These are phyloP conservation scores for Suhomyces maxii DNA, from an alignment of 1,139 yeast species.

Conservation along the genomic window DNA sequence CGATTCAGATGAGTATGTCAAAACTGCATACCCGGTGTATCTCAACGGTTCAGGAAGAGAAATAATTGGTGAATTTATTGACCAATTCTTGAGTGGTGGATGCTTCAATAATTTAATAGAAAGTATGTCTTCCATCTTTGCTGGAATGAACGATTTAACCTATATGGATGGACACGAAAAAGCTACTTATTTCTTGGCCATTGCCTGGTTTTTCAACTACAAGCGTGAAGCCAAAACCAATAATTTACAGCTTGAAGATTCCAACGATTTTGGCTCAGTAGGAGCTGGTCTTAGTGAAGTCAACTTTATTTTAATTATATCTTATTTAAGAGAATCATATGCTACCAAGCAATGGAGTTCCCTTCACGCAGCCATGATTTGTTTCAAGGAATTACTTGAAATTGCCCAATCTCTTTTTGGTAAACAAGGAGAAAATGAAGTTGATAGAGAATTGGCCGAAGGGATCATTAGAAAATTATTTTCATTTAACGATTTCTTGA, in stretches of 20 bases:
- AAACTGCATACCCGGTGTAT: slow-evolving; percentile 15
- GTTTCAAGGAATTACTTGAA: slow-evolving; percentile 64
- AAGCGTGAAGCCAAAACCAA: slow-evolving; percentile 25
- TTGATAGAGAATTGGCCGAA: slow-evolving; percentile 49
- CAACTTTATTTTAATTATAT: slow-evolving; percentile 59
- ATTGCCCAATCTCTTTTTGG: slow-evolving; percentile 53
- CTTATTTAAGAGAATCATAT: slow-evolving; percentile 54
- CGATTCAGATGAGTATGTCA: slow-evolving; percentile 44
- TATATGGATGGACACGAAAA: slow-evolving; percentile 37
- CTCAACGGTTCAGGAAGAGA: slow-evolving; percentile 15
- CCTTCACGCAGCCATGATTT: slow-evolving; percentile 69
- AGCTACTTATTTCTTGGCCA: slow-evolving; percentile 56
- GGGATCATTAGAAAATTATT: slow-evolving; percentile 54
- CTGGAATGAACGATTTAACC: slow-evolving; percentile 41
- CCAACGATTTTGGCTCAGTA: slow-evolving; percentile 57
- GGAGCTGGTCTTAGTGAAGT: slow-evolving; percentile 69
- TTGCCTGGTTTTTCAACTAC: slow-evolving; percentile 66
- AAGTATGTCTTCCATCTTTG: slow-evolving; percentile 47
- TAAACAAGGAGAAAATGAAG: slow-evolving; percentile 42
- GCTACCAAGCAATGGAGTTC: slow-evolving; percentile 55
- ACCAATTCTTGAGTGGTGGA: slow-evolving; percentile 62
- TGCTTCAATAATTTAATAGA: slow-evolving; percentile 70
- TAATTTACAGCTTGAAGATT: slow-evolving; percentile 19
- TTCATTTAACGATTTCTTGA: slow-evolving; percentile 64
- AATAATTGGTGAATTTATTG: slow-evolving; percentile 50